Evolutionary conservation across 108 stramenopile species (phyloP), one percentile per base, ranked within the genome.

Genomic region (Cyclotella atomus): DNA sequence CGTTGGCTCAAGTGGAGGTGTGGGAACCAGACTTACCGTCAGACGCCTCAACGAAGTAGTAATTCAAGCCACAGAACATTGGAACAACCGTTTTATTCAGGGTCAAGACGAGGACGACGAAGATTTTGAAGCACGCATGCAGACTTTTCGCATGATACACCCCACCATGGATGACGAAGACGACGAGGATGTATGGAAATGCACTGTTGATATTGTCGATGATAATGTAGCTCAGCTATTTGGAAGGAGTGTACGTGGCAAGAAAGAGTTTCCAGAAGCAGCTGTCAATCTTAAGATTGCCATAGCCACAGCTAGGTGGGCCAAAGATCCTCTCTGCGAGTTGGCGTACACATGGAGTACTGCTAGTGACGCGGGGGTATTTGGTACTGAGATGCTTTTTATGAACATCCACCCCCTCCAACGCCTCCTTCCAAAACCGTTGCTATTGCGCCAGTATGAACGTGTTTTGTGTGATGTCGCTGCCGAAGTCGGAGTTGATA

Each of bases 191-290:
- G 79, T 89, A 15, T 95, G 96, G 91, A 91, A 87, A 55, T 94
- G 92, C 67, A 92, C 91, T 41, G 89, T 89, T 33, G 89, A 91
- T 38, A 80, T 94, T 9, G 82, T 95, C 34, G 94, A 97, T 68
- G 94, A 97, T 63, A 84, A 67, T 25, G 83, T 95, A 29, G 87
- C 96, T 7, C 93, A 93, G 65, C 77, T 94, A 9, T 94, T 91
- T 69, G 94, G 91, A n/a, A 78, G 92, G 25, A 91, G 91, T 57
- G 84, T 91, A 15, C 80, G 94, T 23, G 88, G 90, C 0, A 90
- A 91, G 68, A 97, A 94, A 80, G 96, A 97, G 74, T 93, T 94
- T 69, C 94, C 96, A n/a, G 94, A 97, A 47, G 72, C 75, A 55
- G 82, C 81, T 16, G 77, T 90, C 29, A 91, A 94, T 65, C 69